These are phyloP conservation scores for Leptodontidium sp. DNA, from an alignment of 2,329 filamentous ascomycete genomes.

Conservation along the genomic window DNA sequence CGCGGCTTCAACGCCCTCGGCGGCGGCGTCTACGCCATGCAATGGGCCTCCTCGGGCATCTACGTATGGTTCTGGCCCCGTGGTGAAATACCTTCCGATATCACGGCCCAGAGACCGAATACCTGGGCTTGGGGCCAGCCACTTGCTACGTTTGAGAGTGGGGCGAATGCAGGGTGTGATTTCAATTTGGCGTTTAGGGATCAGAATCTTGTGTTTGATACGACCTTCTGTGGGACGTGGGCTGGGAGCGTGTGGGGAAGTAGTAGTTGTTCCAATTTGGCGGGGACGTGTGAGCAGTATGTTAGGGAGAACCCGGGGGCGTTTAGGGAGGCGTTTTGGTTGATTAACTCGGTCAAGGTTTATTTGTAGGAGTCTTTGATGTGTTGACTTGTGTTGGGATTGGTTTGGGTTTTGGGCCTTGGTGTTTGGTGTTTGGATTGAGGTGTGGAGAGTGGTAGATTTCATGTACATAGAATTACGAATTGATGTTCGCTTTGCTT, in stretches of 20 bases:
- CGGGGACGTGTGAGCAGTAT: conserved; percentile 14
- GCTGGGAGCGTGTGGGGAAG: conserved; percentile 10
- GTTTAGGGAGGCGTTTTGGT: conserved; percentile 10
- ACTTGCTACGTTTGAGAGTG: conserved; percentile 5
- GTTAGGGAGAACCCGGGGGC: conserved; percentile 11
- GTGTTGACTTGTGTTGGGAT: not conserved
- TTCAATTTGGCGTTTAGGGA: conserved; percentile 11
- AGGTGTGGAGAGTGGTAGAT: not conserved
- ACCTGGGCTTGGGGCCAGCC: conserved; percentile 18
- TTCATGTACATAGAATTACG: not conserved
- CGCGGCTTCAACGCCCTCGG: conserved; percentile 72
- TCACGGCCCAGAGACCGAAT: conserved; percentile 49
- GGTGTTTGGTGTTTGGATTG: not conserved
- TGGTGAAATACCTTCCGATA: conserved; percentile 68
- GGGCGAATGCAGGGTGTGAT: not conserved
- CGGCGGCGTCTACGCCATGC: conserved; percentile 76
- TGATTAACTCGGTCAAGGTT: conserved; percentile 9
- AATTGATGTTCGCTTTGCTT: not conserved
- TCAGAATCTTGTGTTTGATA: conserved; percentile 20
- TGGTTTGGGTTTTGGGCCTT: not conserved
- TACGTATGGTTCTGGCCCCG: conserved; percentile 84
- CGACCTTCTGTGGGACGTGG: conserved; percentile 18
- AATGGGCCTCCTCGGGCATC: conserved; percentile 79
- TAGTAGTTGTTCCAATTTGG: conserved; percentile 2
- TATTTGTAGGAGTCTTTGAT: not conserved